Conservation (phyloP, 331 rosid species). For the Prunus yedoensis region DNA sequence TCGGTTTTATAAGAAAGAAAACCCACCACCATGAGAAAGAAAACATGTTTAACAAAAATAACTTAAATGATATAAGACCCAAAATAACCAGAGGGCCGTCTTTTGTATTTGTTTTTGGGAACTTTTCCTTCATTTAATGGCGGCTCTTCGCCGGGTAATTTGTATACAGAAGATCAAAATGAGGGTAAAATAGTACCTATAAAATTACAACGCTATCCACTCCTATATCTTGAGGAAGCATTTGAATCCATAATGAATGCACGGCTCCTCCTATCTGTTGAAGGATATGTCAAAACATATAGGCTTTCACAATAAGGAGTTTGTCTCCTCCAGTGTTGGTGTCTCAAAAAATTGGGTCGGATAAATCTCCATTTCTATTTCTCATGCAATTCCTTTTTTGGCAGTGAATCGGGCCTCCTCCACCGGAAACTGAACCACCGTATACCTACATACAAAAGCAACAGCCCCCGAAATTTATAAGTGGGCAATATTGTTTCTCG, state of each 20-base stretch:
- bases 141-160: neutral
- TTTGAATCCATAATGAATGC: neutral
- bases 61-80: neutral
- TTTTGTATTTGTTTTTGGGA: neutral
- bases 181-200: neutral
- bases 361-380: constrained; percentile 45
- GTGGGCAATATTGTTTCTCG: neutral
- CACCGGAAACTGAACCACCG: constrained; percentile 69
- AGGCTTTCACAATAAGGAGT: neutral
- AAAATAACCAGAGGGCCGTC: neutral
- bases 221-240: constrained; percentile 4
- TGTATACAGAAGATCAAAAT: neutral
- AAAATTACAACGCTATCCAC: neutral
- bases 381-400: constrained; percentile 66
- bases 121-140: neutral
- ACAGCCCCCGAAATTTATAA: constrained; percentile 14
- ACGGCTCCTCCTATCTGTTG: neutral
- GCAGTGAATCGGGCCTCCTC: constrained; percentile 79
- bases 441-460: constrained; percentile 49
- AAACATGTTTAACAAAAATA: neutral
- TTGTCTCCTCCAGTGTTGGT: neutral
- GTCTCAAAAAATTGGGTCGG: constrained; percentile 24
- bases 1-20: neutral
- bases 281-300: neutral
- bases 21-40: neutral